Evolutionary conservation across 192 early-diverging fungal species (phyloP).

Genomic region (Mortierella alpina): DNA sequence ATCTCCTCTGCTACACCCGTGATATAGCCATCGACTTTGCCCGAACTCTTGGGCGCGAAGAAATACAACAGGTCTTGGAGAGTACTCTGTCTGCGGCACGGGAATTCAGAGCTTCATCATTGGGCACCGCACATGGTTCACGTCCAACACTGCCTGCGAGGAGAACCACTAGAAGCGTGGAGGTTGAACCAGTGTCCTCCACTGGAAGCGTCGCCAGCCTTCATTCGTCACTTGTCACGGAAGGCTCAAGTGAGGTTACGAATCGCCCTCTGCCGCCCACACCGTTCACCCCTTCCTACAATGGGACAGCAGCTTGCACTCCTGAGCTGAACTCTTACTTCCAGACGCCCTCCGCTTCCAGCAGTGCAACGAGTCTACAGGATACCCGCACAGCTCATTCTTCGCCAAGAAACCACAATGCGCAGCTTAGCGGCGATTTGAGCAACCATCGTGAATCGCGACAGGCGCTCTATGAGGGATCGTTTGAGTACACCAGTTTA

Average conservation of each 20-base stretch:
- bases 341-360: not conserved
- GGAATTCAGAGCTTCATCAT: constrained; percentile 11
- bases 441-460: too few relatives aligned
- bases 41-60: constrained; percentile 6
- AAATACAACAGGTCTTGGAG: constrained; percentile 25
- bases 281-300: constrained; percentile 3
- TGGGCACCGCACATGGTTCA: not conserved
- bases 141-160: not conserved
- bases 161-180: too few relatives aligned
- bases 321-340: constrained; percentile 4
- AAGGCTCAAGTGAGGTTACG: not conserved
- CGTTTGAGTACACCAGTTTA: too few relatives aligned
- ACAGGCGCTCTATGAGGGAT: too few relatives aligned
- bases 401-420: not conserved
- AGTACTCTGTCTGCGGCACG: constrained; percentile 15
- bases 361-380: not conserved
- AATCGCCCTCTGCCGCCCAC: constrained; percentile 42
- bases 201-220: not conserved
- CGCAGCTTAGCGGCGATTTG: not conserved
- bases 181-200: not conserved
- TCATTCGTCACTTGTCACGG: not conserved
- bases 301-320: not conserved
- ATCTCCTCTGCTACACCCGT: not conserved
- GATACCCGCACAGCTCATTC: not conserved
- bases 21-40: constrained; percentile 35